Base-by-base conservation (phyloP, 2,329 filamentous ascomycete genomes). In the Aspergillus tubingensis region DNA sequence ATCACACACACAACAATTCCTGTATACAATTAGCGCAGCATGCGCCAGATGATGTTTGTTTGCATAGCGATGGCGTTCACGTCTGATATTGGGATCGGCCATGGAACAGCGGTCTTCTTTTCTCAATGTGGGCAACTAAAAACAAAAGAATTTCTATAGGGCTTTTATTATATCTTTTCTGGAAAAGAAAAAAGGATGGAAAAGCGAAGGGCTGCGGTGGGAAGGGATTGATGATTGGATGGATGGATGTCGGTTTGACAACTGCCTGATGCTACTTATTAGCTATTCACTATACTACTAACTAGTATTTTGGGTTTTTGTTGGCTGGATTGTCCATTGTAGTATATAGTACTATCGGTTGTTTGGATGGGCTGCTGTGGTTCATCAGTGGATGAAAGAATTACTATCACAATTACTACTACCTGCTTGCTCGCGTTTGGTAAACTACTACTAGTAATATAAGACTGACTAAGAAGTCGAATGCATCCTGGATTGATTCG, bases 1-100 rank as follows among this genome's bases (percentile, higher is more conserved):
- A 19, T 19, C 19, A 19, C 25, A 32, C 27, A 53, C 36, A 43
- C 32, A 44, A 32, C 36, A 39, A 32, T 56, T 54, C 39, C 44
- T 58, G 53, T 63, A 62, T 65, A 59, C 61, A 55, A 57, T 58
- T 54, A 39, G 58, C 56, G 58, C 59, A 59, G 25, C 47, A 51
- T 21, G 60, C 61, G 63, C 59, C 32, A 58, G 47, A 59, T 58
- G 32, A 57, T 30, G 55, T 66, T 64, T 65, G 53, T 65, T 65
- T 75, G 74, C 74, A 77, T 77, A 77, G 74, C 74, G 74, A 67
- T 70, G 74, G 74, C 73, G 74, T 77, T 75, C 57, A 59, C 55
- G 54, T 61, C 52, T 62, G 52, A 60, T 55, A 36, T 58, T 64
- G 60, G 58, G 57, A 62, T 61, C 52, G 60, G 54, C 53, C 53